Percentiles rank a stretch among this genome's conserved stretches.
phyloP scores from a whole-genome alignment of 2,329 filamentous ascomycete species.

The Exophiala dermatitidis region DNA sequence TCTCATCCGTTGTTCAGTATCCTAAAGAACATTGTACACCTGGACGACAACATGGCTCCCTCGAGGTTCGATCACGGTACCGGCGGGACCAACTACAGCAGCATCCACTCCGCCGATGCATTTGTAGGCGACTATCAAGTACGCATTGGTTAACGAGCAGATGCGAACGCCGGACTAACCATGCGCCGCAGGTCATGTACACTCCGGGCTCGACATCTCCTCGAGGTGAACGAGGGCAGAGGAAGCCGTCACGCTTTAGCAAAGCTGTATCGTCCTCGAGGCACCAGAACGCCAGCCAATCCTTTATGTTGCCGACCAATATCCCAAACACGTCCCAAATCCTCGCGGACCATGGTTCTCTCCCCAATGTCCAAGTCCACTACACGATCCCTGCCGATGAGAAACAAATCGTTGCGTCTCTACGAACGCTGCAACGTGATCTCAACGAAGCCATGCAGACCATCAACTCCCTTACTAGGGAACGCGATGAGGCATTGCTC shows the following conservation, averaged over 20 bases:
- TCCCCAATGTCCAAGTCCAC: conserved; percentile 25
- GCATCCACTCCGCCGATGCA: conserved; percentile 26
- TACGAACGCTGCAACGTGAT: conserved; percentile 26
- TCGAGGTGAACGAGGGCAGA: conserved; percentile 17
- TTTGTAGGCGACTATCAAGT: conserved; percentile 27
- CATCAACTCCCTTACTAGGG: conserved; percentile 24
- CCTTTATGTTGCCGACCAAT: conserved; percentile 25
- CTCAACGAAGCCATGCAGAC: conserved; percentile 26
- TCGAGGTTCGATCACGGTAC: conserved; percentile 26
- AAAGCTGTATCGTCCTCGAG: conserved; percentile 16
- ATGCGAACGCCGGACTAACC: not conserved
- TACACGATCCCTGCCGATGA: conserved; percentile 26
- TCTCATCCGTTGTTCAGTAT: conserved; percentile 13
- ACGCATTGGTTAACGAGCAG: not conserved
- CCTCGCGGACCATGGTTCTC: conserved; percentile 22
- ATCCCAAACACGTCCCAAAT: conserved; percentile 27
- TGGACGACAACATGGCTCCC: conserved; percentile 13
- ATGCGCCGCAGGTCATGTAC: conserved; percentile 25
- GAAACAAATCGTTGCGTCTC: conserved; percentile 28
- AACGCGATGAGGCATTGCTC: conserved; percentile 25
- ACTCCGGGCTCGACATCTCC: conserved; percentile 27
- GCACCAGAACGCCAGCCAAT: conserved; percentile 22
- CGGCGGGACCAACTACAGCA: conserved; percentile 26
- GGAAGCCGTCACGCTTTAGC: conserved; percentile 25
- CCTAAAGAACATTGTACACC: conserved; percentile 3